Evolutionary conservation across 148 eudicot genomes (phyloP), one percentile per base, ranked within the genome.

Genomic region (Gaultheria prostrata): DNA sequence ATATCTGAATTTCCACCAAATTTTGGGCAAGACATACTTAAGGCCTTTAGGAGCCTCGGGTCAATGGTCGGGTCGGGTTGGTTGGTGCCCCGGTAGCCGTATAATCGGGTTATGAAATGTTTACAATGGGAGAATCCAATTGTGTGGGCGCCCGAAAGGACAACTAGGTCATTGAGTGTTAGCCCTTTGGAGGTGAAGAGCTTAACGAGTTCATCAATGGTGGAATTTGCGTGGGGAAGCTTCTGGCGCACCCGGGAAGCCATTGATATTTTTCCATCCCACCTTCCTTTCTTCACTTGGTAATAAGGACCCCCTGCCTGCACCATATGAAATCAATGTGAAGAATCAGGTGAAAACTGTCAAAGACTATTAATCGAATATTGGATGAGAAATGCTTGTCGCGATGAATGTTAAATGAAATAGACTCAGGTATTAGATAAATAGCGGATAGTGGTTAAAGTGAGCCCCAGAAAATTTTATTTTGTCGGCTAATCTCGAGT

Each of bases 271-370:
- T 78, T 91, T 24, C 98, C 98, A 32, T 95, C 98, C 98, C 98
- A 95, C 50, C 96, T 88, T 3, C 98, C 98, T 83, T 94, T 95
- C 85, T 93, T 91, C 65, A 95, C 98, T 81, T 89, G 89, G 78
- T 95, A 95, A 81, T 93, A 90, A 24, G 98, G 98, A 18, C 98
- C 98, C 35, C 98, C 97, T 5, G 92, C 86, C 98, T 95, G 85
- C 61, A 78, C 21, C 30, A 45, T 12, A 61, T 20, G 46, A 71
- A 45, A 35, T 39, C n/a, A 69, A 79, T 10, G 32, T 8, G 28
- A 74, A 39, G 50, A 1, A 20, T 73, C 9, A 2, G 2, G 3
- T 39, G 21, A 75, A 21, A 45, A 43, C 0, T 46, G 35, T 6
- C 9, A 35, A 69, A 32, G 63, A 61, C 12, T 61, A 21, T n/a